Conservation (phyloP, 495 filamentous ascomycete genomes). For the Aspergillus ostianus region DNA sequence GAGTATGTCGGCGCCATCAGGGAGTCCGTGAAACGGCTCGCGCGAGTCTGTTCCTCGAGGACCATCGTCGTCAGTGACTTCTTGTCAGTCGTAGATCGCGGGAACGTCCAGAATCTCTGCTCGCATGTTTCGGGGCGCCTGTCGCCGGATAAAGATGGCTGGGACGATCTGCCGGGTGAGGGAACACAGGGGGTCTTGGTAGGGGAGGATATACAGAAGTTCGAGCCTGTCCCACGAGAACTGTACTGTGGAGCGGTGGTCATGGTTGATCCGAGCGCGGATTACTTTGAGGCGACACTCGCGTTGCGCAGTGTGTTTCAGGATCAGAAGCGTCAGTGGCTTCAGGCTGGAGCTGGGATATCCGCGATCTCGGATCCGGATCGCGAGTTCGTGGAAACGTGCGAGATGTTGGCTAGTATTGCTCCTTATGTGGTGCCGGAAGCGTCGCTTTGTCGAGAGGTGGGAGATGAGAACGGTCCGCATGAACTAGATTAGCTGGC, state of each 20-base stretch:
- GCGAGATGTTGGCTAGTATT: conserved; percentile 2
- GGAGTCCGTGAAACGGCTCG: not conserved
- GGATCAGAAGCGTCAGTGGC: conserved; percentile 2
- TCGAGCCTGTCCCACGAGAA: not conserved
- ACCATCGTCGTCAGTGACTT: not conserved
- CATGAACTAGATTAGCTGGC: too few relatives aligned
- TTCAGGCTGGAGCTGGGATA: conserved; percentile 3
- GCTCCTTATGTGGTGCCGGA: conserved; percentile 4
- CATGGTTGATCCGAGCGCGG: not conserved
- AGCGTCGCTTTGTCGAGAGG: too few relatives aligned
- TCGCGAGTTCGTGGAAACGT: conserved; percentile 1
- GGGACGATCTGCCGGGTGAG: conserved; percentile 2
- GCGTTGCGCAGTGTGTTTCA: conserved; percentile 1
- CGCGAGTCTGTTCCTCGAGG: not conserved
- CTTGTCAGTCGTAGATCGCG: not conserved
- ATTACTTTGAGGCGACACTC: not conserved
- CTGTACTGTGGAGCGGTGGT: not conserved
- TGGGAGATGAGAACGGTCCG: too few relatives aligned
- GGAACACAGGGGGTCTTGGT: too few relatives aligned
- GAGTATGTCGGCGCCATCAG: conserved; percentile 1
- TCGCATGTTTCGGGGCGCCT: not conserved
- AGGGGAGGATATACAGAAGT: not conserved
- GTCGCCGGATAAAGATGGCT: not conserved
- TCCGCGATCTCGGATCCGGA: not conserved
- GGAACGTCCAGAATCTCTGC: conserved; percentile 2